Base-by-base conservation (phyloP, 805 yeast species). In the Saccharomycopsis microspora region DNA sequence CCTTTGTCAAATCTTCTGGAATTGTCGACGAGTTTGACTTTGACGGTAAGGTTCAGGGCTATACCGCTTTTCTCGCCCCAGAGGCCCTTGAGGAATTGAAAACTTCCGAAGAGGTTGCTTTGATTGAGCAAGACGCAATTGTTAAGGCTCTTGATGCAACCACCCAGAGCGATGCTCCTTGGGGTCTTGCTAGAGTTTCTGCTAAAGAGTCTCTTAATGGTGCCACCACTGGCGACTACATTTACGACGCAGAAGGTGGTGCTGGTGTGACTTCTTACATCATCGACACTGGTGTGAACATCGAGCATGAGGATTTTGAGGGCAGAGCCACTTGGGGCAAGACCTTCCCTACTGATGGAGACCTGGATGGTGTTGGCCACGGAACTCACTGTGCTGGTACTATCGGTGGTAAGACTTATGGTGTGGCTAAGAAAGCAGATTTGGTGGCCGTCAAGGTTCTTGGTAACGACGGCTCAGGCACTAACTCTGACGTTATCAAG, bases 1-100 rank as follows among this genome's bases (percentile, higher is more conserved):
- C 37, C 37, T 34, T n/a, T 3, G n/a, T 10, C 3, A 34, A 34
- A 34, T 34, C 37, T 34, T 40, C 46, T 3, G 39, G 81, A 55
- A 85, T 85, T 56, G 67, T 80, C 54, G 85, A 83, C 69, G 62
- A 74, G 58, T 71, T 87, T 54, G 78, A 69, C 52, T 69, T 65
- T 40, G 34, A 34, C 8, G 42, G 32, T 27, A n/a, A 32, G 6
- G 65, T 86, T 61, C 67, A 68, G 52, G 97, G 97, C 55, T 90
- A 88, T 71, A 70, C 89, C 45, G 97, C 96, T 51, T 74, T 71
- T 64, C 86, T 93, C 71, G 74, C 83, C 55, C 80, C 79, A 44
- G 76, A 76, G 46, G 79, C 87, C 48, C 67, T 89, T 48, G 85
- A 85, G 47, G 69, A 80, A 58, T 78, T 90, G 57, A 78, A 89